These are phyloP conservation scores for Tagetes erecta DNA, from an alignment of 129 eudicot species.

Conservation along the genomic window DNA sequence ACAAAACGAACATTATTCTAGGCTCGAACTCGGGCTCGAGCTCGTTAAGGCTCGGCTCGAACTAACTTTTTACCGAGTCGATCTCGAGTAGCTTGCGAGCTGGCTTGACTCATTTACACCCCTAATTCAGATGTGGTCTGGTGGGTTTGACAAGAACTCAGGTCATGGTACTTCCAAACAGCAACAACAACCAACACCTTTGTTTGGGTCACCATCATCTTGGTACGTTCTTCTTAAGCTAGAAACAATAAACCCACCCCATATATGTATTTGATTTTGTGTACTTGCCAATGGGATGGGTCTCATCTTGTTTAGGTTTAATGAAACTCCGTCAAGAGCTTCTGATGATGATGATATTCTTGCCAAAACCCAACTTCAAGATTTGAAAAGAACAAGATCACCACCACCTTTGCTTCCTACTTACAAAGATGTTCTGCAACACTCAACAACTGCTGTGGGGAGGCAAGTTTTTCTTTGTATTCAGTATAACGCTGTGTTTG, in stretches of 20 bases:
- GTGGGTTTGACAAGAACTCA: constrained; percentile 60
- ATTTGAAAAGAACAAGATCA: constrained; percentile 50
- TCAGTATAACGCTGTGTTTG: constrained; percentile 4
- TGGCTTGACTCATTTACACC: no score
- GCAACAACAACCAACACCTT: constrained; percentile 28
- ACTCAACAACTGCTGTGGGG: constrained; percentile 30
- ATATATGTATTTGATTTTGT: not conserved
- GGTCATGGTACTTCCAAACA: constrained; percentile 45
- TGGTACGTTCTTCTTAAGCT: not conserved
- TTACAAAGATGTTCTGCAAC: constrained; percentile 37
- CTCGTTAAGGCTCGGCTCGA: no score
- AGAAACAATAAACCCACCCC: not conserved
- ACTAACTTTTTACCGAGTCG: no score
- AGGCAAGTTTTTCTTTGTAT: constrained; percentile 36
- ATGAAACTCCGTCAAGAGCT: constrained; percentile 12
- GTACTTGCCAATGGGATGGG: no score
- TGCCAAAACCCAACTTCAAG: constrained; percentile 41
- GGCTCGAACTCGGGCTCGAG: no score
- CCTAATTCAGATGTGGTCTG: constrained; percentile 33
- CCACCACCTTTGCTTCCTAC: constrained; percentile 35
- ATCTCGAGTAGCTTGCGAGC: no score
- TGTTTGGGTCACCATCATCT: constrained; percentile 33
- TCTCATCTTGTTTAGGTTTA: constrained; percentile 39
- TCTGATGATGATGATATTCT: constrained; percentile 41
- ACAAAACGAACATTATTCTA: no score